Base-by-base conservation (phyloP, 805 yeast species). In the Cyberlindnera bimundalis region DNA sequence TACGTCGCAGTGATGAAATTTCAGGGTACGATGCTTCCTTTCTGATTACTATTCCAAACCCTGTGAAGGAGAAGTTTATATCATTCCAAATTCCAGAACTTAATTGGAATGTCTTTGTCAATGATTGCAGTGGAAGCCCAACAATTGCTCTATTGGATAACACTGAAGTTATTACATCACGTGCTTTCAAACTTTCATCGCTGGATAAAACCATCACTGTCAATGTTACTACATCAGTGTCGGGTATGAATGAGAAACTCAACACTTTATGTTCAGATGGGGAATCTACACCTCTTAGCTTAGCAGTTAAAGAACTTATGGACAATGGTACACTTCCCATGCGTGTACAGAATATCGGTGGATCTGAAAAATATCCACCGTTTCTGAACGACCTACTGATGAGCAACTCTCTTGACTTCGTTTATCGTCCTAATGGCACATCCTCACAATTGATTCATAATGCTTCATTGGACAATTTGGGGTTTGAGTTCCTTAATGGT, bases 381-480 rank as follows among this genome's bases (percentile, higher is more conserved):
- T 48, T 51, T 29, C 13, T 55, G 4, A 55, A 53, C 38, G 57
- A 55, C 18, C 16, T 56, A 1, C 37, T 55, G 18, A 38, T 20
- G 11, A 33, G 24, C 7, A 33, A 52, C 14, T 40, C 50, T 7
- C 26, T 51, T 7, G 45, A 47, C 8, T 40, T 53, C 13, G 43
- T 42, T 8, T 54, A 51, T 23, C 15, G 14, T 7, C 43, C 55
- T 15, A 37, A 42, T n/a, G 37, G 45, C 11, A 37, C 48, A 23
- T 25, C 41, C 2, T 33, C 47, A 3, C 33, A 53, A 11, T 41
- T 65, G 23, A 51, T 71, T 3, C 57, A 64, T 34, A 65, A 64
- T 30, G 65, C 69, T 5, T 58, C 68, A 2, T 56, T 71, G 39
- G 64, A 66, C 8, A 60, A 64, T 18, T 44, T 69, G 39, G 50